A percentile compares a stretch with the other conserved stretches of the same genome.
Conservation (phyloP, 2,329 filamentous ascomycete species). For the Exophiala alcalophila region DNA sequence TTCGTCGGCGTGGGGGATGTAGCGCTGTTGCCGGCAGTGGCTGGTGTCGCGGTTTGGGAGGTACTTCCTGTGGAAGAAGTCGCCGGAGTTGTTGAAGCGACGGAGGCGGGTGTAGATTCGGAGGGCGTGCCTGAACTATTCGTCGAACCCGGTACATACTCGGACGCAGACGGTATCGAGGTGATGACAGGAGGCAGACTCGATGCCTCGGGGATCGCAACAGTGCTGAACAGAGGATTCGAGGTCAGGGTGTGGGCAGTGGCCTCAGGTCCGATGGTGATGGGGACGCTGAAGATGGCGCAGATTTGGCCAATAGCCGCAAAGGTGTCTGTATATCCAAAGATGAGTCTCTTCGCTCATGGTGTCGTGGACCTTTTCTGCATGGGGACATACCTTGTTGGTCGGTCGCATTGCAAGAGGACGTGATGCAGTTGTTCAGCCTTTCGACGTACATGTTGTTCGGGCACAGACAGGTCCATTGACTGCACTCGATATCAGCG, state of each 20-base stretch:
- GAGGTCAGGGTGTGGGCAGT: constrained; percentile 18
- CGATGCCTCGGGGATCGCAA: constrained; percentile 20
- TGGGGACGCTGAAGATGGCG: constrained; percentile 20
- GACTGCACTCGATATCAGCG: constrained; percentile 9
- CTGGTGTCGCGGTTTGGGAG: neutral
- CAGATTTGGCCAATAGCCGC: constrained; percentile 27
- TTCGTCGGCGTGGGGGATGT: constrained; percentile 10
- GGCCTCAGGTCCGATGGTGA: constrained; percentile 27
- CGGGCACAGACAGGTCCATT: constrained; percentile 30
- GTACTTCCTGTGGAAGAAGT: constrained; percentile 1
- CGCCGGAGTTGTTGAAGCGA: neutral
- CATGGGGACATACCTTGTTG: constrained; percentile 21
- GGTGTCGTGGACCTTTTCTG: no score
- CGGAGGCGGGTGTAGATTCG: no score
- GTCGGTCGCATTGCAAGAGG: constrained; percentile 24
- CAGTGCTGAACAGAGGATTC: constrained; percentile 25
- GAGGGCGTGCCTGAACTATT: constrained; percentile 1
- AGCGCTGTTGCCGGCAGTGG: constrained; percentile 7
- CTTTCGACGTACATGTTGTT: constrained; percentile 25
- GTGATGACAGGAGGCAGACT: constrained; percentile 19
- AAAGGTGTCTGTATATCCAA: constrained; percentile 23
- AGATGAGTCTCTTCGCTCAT: constrained; percentile 5
- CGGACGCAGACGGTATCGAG: constrained; percentile 4
- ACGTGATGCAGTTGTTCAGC: constrained; percentile 25
- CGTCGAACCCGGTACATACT: constrained; percentile 3